Conservation (phyloP, 2,329 filamentous ascomycete genomes). For the Fusarium metavorans region DNA sequence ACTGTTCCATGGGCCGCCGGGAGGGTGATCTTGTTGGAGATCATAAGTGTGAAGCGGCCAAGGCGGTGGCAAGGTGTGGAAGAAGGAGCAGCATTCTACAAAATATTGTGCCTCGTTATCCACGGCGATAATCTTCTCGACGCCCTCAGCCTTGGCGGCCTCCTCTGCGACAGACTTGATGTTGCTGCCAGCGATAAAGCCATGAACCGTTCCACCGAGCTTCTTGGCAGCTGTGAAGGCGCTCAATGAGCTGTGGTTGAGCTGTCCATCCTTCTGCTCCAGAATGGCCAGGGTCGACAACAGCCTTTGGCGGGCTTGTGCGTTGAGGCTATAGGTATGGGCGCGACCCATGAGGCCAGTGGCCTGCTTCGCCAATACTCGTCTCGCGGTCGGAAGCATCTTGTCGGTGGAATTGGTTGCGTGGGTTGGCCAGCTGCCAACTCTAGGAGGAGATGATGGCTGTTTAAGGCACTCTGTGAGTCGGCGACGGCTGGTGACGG, state of each 20-base stretch:
- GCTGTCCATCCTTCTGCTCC: constrained; percentile 90
- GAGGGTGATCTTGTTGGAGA: no score
- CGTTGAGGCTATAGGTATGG: constrained; percentile 42
- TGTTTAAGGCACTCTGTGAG: constrained; percentile 19
- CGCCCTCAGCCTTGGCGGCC: constrained; percentile 87
- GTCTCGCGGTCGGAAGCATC: constrained; percentile 50
- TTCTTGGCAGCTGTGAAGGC: constrained; percentile 89
- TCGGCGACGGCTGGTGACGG: constrained; percentile 53
- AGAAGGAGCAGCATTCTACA: no score
- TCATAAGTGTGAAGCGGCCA: no score
- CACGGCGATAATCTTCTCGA: constrained; percentile 91
- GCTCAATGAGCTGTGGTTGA: constrained; percentile 85
- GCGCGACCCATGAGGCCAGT: constrained; percentile 44
- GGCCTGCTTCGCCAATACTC: constrained; percentile 44
- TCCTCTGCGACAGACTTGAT: constrained; percentile 82
- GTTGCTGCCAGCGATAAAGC: constrained; percentile 85
- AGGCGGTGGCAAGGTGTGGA: no score
- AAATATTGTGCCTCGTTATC: no score
- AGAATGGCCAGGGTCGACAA: constrained; percentile 91
- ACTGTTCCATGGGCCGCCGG: no score
- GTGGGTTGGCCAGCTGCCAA: constrained; percentile 25
- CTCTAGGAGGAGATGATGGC: constrained; percentile 18
- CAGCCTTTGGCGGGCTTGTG: constrained; percentile 60
- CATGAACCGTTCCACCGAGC: constrained; percentile 86
- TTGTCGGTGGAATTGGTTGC: constrained; percentile 29